A percentile compares a stretch with the other conserved stretches of the same genome.
These are phyloP conservation scores for Thielaviopsis musarum DNA, from an alignment of 2,329 filamentous ascomycete species.

Conservation along the genomic window DNA sequence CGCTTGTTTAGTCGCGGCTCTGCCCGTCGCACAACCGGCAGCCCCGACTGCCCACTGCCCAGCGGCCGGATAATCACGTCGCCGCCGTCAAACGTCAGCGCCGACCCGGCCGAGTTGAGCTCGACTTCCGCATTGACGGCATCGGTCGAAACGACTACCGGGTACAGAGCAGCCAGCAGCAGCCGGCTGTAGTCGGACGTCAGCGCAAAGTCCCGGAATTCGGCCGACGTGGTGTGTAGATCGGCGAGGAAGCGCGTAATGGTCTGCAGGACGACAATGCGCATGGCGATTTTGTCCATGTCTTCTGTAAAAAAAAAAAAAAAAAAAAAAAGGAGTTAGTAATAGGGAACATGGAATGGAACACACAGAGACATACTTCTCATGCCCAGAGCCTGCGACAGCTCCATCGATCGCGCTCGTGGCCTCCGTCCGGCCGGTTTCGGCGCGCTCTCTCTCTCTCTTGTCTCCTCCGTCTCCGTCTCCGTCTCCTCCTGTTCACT, in stretches of 20 bases:
- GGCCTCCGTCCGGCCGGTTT: constrained; percentile 19
- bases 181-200: constrained; percentile 68
- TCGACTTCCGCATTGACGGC: constrained; percentile 70
- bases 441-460: neutral
- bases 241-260: constrained; percentile 66
- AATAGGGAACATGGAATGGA: constrained; percentile 1
- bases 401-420: constrained; percentile 47
- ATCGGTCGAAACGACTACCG: constrained; percentile 74
- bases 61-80: constrained; percentile 71
- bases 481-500: constrained; percentile 43
- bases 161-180: constrained; percentile 66
- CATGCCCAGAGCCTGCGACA: constrained; percentile 40
- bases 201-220: constrained; percentile 69
- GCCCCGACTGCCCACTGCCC: constrained; percentile 36
- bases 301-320: constrained; percentile 6
- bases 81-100: constrained; percentile 68
- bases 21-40: constrained; percentile 47
- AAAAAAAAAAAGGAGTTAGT: constrained; percentile 8
- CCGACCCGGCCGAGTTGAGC: constrained; percentile 65
- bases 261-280: constrained; percentile 52
- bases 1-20: constrained; percentile 19
- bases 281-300: constrained; percentile 18
- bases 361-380: constrained; percentile 26
- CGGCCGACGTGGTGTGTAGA: constrained; percentile 56
- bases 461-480: constrained; percentile 19